Evolutionary conservation across 306 rosid species (phyloP).

Genomic region (Hippophae rhamnoides): DNA sequence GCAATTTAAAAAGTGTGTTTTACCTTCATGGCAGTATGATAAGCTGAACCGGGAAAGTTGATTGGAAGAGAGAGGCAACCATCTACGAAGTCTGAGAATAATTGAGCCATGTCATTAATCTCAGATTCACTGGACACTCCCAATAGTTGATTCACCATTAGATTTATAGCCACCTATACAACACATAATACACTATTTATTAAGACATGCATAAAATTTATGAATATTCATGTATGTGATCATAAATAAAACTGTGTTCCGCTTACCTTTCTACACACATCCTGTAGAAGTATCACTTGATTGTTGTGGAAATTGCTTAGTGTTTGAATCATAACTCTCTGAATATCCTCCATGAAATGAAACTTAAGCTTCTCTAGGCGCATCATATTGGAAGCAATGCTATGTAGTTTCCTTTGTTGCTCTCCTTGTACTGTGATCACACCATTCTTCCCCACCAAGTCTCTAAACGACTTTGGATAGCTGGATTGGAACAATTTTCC

Average conservation of each 20-base stretch:
- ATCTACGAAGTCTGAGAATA: constrained; percentile 87
- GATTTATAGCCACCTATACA: constrained; percentile 63
- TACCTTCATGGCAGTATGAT: constrained; percentile 91
- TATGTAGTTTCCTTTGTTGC: constrained; percentile 74
- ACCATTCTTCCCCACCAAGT: constrained; percentile 88
- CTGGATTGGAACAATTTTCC: constrained; percentile 66
- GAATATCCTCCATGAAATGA: constrained; percentile 59
- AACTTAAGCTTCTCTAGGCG: constrained; percentile 62
- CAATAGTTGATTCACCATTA: constrained; percentile 79
- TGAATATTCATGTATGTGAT: neutral
- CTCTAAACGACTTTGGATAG: constrained; percentile 86
- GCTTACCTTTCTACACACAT: constrained; percentile 78
- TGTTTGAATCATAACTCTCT: constrained; percentile 57
- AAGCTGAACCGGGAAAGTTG: constrained; percentile 52
- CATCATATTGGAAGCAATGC: constrained; percentile 82
- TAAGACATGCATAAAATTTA: neutral
- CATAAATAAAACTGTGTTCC: neutral
- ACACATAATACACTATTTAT: neutral
- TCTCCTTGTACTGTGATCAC: constrained; percentile 91
- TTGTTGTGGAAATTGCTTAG: constrained; percentile 40
- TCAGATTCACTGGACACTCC: constrained; percentile 70
- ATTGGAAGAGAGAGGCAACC: constrained; percentile 81
- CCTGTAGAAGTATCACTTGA: constrained; percentile 63
- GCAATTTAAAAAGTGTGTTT: neutral
- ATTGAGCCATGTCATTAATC: constrained; percentile 60